phyloP scores from a whole-genome alignment of 192 early-diverging fungal species.

The Podila horticola region DNA sequence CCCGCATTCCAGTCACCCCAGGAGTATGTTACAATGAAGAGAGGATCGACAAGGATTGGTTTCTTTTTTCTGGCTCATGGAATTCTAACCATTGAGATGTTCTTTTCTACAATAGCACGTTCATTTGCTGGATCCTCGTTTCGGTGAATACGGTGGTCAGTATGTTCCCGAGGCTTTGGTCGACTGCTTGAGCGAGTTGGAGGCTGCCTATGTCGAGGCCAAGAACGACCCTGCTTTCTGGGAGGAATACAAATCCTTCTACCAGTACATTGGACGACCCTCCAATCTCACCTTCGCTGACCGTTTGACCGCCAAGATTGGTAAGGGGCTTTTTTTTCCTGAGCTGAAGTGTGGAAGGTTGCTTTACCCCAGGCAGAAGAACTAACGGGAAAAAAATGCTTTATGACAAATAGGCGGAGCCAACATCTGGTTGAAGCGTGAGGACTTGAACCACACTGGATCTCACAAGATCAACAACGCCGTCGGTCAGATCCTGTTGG shows the following conservation, averaged over 20 bases:
- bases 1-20: conserved; percentile 35
- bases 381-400: too few relatives aligned
- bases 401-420: conserved; percentile 76
- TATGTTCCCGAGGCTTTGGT: conserved; percentile 99
- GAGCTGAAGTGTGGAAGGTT: neutral
- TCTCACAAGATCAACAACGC: conserved; percentile 99
- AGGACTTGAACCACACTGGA: conserved; percentile 99
- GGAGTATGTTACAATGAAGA: conserved; percentile 16
- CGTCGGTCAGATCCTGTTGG: conserved; percentile 92
- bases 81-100: too few relatives aligned
- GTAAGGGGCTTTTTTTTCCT: conserved; percentile 14
- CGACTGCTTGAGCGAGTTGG: conserved; percentile 92
- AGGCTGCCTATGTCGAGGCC: conserved; percentile 82
- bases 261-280: conserved; percentile 92
- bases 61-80: too few relatives aligned
- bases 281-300: conserved; percentile 90
- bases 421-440: conserved; percentile 97
- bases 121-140: conserved; percentile 78
- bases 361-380: neutral
- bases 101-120: conserved; percentile 29
- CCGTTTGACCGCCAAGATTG: conserved; percentile 77
- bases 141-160: conserved; percentile 96
- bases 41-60: too few relatives aligned
- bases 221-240: conserved; percentile 92
- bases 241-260: conserved; percentile 90